A percentile compares a stretch with the other conserved stretches of the same genome.
Evolutionary conservation across 106 monocot genomes (phyloP).

Genomic region (Apostasia ramifera): DNA sequence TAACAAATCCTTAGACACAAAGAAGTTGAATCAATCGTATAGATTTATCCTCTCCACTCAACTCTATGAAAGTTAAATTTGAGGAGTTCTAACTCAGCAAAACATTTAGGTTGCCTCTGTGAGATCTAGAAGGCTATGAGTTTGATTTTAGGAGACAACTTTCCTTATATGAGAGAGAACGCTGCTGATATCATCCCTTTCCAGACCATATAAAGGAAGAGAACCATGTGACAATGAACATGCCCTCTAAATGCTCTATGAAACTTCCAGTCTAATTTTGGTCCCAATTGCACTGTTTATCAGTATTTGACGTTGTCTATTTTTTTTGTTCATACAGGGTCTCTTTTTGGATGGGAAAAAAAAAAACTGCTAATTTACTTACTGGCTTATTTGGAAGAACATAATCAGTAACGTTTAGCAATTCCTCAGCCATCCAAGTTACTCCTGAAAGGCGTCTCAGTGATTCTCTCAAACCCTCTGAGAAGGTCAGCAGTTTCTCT

Average conservation of each 20-base stretch:
- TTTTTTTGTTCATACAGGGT: background rate
- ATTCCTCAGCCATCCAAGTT: conserved; percentile 98
- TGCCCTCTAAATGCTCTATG: background rate
- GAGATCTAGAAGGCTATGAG: too few species aligned
- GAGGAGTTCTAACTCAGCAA: too few species aligned
- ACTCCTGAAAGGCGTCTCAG: conserved; percentile 84
- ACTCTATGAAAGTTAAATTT: too few species aligned
- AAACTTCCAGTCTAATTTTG: background rate
- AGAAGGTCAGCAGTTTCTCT: conserved; percentile 73
- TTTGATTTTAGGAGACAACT: too few species aligned
- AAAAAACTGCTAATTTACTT: conserved; percentile 14
- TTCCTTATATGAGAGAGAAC: too few species aligned
- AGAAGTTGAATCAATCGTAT: too few species aligned
- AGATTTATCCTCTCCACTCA: too few species aligned
- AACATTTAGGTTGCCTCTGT: too few species aligned
- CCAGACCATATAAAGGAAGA: too few species aligned
- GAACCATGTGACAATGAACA: too few species aligned
- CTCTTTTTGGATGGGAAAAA: background rate
- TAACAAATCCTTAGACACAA: too few species aligned
- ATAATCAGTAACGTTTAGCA: conserved; percentile 86
- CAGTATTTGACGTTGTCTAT: background rate
- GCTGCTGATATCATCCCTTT: too few species aligned
- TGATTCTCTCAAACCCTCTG: conserved; percentile 81
- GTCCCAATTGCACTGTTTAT: background rate
- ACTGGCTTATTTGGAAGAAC: conserved; percentile 80